Conservation (phyloP, 2,329 filamentous ascomycete genomes). For the Fulvia fulva region DNA sequence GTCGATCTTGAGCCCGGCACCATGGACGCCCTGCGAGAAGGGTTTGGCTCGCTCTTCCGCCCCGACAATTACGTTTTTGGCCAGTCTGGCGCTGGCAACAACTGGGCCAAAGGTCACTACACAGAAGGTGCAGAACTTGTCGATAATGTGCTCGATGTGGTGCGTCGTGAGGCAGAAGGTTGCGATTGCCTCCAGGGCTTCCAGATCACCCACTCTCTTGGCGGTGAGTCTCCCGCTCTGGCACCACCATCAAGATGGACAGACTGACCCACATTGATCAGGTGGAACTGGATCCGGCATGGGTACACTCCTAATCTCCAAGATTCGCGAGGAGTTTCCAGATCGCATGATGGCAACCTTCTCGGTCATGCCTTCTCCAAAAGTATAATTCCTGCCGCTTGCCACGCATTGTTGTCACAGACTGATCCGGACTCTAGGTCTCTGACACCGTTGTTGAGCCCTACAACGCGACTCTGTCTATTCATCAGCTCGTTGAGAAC, state of each 20-base stretch:
- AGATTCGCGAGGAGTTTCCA: conserved; percentile 99
- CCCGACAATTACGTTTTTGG: conserved; percentile 99
- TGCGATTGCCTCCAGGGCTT: conserved; percentile 99
- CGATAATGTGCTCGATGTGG: conserved; percentile 95
- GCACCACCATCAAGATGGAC: not conserved
- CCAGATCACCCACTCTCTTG: conserved; percentile 99
- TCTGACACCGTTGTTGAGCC: conserved; percentile 99
- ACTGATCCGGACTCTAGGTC: conserved; percentile 55
- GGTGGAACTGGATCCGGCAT: conserved; percentile 98
- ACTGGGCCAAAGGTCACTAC: conserved; percentile 99
- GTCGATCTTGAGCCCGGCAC: conserved; percentile 99
- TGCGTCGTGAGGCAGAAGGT: conserved; percentile 96
- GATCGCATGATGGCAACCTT: conserved; percentile 99
- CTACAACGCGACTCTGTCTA: conserved; percentile 98
- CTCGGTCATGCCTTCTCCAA: conserved; percentile 97
- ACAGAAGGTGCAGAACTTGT: conserved; percentile 99
- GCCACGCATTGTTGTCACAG: not conserved
- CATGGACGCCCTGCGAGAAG: conserved; percentile 98
- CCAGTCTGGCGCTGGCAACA: conserved; percentile 99
- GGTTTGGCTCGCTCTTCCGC: conserved; percentile 98
- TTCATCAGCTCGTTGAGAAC: conserved; percentile 99
- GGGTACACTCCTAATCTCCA: conserved; percentile 99
- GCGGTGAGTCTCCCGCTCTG: conserved; percentile 53
- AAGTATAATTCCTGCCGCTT: not conserved
- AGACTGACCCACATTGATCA: not conserved